These are phyloP conservation scores for Dimocarpus longan DNA, from an alignment of 345 rosid species.

Conservation along the genomic window DNA sequence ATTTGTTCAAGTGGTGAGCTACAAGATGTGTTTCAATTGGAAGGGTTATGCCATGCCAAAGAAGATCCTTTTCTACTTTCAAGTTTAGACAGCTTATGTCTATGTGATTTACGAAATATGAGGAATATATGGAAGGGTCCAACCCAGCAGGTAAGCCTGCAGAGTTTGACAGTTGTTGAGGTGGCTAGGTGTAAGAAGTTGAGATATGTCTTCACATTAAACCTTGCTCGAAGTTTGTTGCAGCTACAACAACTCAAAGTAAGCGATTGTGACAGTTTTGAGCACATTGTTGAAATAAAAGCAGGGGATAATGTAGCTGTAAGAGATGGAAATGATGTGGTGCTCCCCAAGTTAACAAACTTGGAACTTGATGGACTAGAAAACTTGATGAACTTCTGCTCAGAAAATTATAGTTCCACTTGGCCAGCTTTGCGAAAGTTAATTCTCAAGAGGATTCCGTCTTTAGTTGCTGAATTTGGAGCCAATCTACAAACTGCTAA, in stretches of 20 bases:
- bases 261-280: not conserved
- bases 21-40: slow-evolving; percentile 12
- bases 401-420: not conserved
- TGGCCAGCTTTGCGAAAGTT: not conserved
- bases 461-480: too few species aligned
- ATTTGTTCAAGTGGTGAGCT: not conserved
- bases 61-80: not conserved
- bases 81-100: not conserved
- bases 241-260: not conserved
- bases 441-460: too few species aligned
- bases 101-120: not conserved
- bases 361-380: not conserved
- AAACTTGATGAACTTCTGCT: not conserved
- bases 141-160: slow-evolving; percentile 2
- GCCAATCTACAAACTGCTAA: too few species aligned
- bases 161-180: not conserved
- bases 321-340: not conserved
- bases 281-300: not conserved
- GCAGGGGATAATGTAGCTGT: not conserved
- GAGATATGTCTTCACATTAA: not conserved
- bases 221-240: slow-evolving; percentile 1
- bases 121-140: slow-evolving; percentile 16
- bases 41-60: not conserved
- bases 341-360: not conserved
- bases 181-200: not conserved